A percentile compares a stretch with the other conserved stretches of the same genome.
These are phyloP conservation scores for Hymenotorrendiella dingleyae DNA, from an alignment of 2,329 filamentous ascomycete species.

Conservation along the genomic window DNA sequence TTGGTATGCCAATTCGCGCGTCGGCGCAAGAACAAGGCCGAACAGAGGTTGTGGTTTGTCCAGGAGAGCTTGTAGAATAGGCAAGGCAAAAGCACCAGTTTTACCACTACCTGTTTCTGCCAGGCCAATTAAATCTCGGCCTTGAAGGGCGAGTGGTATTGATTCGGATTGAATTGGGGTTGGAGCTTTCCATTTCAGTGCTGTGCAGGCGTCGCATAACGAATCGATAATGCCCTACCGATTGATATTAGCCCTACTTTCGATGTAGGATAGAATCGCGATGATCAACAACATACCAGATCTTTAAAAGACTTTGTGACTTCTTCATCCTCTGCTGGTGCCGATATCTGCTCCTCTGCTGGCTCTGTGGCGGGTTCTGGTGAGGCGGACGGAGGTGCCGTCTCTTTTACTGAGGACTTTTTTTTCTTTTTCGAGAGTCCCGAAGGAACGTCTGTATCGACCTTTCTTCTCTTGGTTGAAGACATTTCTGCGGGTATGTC, in stretches of 20 bases:
- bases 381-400: slow-evolving; percentile 1
- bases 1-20: slow-evolving; percentile 87
- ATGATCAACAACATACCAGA: slow-evolving; percentile 29
- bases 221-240: slow-evolving; percentile 74
- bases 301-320: slow-evolving; percentile 43
- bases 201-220: slow-evolving; percentile 80
- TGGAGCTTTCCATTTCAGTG: slow-evolving; percentile 75
- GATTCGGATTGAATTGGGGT: slow-evolving; percentile 85
- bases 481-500: slow-evolving; percentile 21
- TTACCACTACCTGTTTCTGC: slow-evolving; percentile 96
- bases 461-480: slow-evolving; percentile 30
- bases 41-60: slow-evolving; percentile 82
- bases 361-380: slow-evolving; percentile 18
- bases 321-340: slow-evolving; percentile 17
- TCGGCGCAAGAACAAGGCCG: slow-evolving; percentile 86
- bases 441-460: slow-evolving; percentile 19
- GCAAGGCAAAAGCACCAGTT: slow-evolving; percentile 89
- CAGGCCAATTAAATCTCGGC: slow-evolving; percentile 84
- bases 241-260: slow-evolving; percentile 3
- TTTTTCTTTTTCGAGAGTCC: slow-evolving; percentile 15
- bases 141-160: slow-evolving; percentile 73
- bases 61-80: slow-evolving; percentile 85
- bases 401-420: slow-evolving; percentile 3
- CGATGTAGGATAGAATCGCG: too few species aligned
- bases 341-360: slow-evolving; percentile 11